Evolutionary conservation across 2,329 filamentous ascomycete species (phyloP).

Genomic region (Talaromyces sp.): DNA sequence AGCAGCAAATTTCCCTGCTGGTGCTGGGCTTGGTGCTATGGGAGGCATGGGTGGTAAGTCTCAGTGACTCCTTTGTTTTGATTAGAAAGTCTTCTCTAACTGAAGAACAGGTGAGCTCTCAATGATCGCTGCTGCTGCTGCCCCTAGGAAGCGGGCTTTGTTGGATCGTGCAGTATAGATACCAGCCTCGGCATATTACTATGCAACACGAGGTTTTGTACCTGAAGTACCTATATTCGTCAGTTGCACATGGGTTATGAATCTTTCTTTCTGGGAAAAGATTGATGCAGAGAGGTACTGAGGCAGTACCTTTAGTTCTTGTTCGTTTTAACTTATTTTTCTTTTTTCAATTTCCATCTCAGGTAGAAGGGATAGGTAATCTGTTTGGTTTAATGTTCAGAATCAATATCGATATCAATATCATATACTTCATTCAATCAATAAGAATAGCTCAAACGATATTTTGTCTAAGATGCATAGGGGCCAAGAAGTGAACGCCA

Average conservation of each 20-base stretch:
- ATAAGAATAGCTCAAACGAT: neutral
- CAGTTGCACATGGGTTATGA: neutral
- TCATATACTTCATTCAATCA: constrained; percentile 4
- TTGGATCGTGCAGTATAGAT: neutral
- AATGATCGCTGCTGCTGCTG: neutral
- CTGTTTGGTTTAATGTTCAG: constrained; percentile 1
- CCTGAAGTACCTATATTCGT: neutral
- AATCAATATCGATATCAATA: neutral
- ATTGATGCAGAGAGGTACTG: neutral
- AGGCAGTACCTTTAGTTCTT: neutral
- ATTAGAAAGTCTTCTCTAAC: neutral
- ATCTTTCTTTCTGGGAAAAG: neutral
- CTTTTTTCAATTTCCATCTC: neutral
- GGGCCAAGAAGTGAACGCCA: neutral
- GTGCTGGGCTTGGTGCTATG: constrained; percentile 17
- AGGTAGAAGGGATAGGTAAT: constrained; percentile 3
- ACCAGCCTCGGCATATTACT: neutral
- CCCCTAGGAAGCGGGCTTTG: neutral
- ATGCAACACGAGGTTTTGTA: neutral
- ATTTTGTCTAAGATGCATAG: neutral
- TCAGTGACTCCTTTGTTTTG: too few species aligned
- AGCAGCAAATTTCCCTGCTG: constrained; percentile 18
- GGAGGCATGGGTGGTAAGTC: constrained; percentile 21
- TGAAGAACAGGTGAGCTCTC: neutral
- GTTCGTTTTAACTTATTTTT: neutral